phyloP scores from a whole-genome alignment of 1,284 basidiomycete species.

The Cutaneotrichosporon sp. region DNA sequence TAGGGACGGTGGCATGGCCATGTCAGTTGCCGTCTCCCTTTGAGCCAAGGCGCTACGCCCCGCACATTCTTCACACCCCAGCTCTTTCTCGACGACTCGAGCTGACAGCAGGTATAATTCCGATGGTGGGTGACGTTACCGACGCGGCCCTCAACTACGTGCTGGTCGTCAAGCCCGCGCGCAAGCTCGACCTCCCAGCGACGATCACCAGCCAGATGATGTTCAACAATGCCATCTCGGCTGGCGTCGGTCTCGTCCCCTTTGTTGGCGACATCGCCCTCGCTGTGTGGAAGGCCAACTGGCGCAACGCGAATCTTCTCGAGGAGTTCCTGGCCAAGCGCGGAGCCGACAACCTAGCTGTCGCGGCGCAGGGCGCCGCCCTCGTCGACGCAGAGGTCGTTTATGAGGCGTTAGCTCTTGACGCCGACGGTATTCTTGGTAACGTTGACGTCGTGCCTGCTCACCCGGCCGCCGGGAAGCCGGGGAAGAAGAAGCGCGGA shows the following conservation, averaged over 20 bases:
- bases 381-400: background rate
- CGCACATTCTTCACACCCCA: background rate
- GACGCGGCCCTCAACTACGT: slow-evolving; percentile 62
- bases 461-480: background rate
- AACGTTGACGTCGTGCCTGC: background rate
- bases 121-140: slow-evolving; percentile 48
- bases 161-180: slow-evolving; percentile 74
- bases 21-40: too few relatives aligned
- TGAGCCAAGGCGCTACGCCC: too few relatives aligned
- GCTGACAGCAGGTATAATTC: slow-evolving; percentile 45
- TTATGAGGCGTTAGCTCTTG: background rate
- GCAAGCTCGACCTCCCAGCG: slow-evolving; percentile 62
- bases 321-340: slow-evolving; percentile 49
- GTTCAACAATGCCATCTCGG: slow-evolving; percentile 72
- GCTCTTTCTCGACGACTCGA: background rate
- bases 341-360: slow-evolving; percentile 43
- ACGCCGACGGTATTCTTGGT: background rate
- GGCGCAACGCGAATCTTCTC: slow-evolving; percentile 66
- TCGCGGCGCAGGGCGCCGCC: background rate
- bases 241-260: slow-evolving; percentile 71
- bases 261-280: slow-evolving; percentile 73
- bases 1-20: too few relatives aligned
- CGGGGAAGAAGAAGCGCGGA: background rate
- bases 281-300: slow-evolving; percentile 81
- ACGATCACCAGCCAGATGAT: slow-evolving; percentile 74